Evolutionary conservation across 164 flowering plant species (phyloP), one percentile per base, ranked within the genome.

Genomic region (Nelumbo lutea): DNA sequence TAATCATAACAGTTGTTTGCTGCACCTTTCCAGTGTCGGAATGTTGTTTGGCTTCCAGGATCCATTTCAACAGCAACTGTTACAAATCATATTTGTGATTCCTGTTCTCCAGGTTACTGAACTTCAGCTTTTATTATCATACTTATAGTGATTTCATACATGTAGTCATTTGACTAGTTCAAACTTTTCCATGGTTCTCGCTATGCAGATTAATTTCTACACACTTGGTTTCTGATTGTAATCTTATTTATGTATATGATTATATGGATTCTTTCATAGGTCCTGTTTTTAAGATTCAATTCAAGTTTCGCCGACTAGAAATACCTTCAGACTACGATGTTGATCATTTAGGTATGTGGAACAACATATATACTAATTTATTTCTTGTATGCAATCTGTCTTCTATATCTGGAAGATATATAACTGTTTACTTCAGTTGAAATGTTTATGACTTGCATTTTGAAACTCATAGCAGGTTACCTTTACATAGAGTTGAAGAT

Each of bases 11-110:
- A 68, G 57, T 69, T 62, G 4, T 51, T 77, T 70, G 48, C 61
- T 55, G 42, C 60, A 15, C 59, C 5, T 57, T 71, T 77, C 52
- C 83, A 95, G 97, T 96, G 99, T 74, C 86, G 98, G 77, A 93
- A 90, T 81, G 99, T 78, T 59, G 85, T 96, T 46, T 96, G 99
- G 99, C 96, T 96, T 61, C 99, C 99, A 68, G 97, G 93, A 59
- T 82, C 97, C 53, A 74, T 85, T 65, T 74, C 85, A 72, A 90
- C 90, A 80, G 98, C 99, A 62, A 48, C 81, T 62, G 96, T 96
- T 44, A 91, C 96, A 52, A 66, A 81, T 56, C 79, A 83, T 71
- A 66, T 74, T 59, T 96, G 99, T 88, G 84, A 64, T 62, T 77
- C 80, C 53, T 96, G 99, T 80, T 69, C 61, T 75, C 96, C 99